These are phyloP conservation scores for Diaporthe citrichinensis DNA, from an alignment of 2,329 filamentous ascomycete genomes.

Conservation along the genomic window DNA sequence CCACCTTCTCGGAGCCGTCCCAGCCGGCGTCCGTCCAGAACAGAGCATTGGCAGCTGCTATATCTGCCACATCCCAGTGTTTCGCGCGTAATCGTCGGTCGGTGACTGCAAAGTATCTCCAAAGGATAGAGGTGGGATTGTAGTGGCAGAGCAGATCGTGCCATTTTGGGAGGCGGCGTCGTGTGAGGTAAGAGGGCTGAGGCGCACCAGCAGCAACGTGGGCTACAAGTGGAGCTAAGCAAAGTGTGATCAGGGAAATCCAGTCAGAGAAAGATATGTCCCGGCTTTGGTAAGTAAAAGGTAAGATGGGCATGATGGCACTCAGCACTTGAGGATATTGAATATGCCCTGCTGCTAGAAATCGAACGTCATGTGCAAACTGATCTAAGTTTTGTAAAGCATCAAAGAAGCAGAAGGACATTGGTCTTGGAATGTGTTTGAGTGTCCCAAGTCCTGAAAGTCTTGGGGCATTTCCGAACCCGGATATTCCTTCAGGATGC, in stretches of 20 bases:
- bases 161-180: background rate
- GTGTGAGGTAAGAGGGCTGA: background rate
- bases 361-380: background rate
- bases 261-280: background rate
- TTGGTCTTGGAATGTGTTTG: background rate
- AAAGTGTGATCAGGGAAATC: background rate
- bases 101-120: background rate
- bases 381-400: background rate
- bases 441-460: background rate
- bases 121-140: background rate
- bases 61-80: background rate
- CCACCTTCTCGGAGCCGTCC: background rate
- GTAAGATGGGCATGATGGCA: background rate
- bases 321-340: background rate
- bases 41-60: background rate
- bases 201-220: background rate
- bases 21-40: constrained; percentile 8
- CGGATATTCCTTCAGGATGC: background rate
- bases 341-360: background rate
- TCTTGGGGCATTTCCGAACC: background rate
- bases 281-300: background rate
- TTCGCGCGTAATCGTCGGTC: background rate
- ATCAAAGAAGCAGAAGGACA: background rate
- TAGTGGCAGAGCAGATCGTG: background rate
- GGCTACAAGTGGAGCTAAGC: background rate